Conservation (phyloP, 108 stramenopile species). For the Fistulifera pelliculosa region DNA sequence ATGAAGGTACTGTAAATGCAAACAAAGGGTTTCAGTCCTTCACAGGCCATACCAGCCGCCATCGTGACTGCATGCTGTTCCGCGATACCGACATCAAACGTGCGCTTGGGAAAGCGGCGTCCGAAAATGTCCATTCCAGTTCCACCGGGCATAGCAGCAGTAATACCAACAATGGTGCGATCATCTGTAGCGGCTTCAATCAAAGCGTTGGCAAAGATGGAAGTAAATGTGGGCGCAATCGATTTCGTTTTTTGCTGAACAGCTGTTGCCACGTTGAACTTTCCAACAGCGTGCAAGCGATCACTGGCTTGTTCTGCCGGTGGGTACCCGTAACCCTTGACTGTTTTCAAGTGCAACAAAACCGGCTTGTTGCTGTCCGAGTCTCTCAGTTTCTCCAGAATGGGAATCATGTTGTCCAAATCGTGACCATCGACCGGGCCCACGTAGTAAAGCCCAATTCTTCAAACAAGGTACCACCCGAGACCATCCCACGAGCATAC, state of each 20-base stretch:
- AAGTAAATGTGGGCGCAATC: constrained; percentile 75
- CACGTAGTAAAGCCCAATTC: constrained; percentile 97
- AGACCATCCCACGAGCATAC: constrained; percentile 93
- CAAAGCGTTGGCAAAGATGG: constrained; percentile 89
- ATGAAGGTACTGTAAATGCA: constrained; percentile 96
- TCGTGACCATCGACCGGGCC: constrained; percentile 98
- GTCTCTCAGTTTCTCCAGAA: constrained; percentile 89
- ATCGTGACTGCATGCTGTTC: constrained; percentile 98
- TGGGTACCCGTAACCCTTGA: constrained; percentile 94
- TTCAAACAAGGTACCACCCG: constrained; percentile 94
- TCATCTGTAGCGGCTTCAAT: constrained; percentile 90
- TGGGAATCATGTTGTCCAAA: constrained; percentile 93
- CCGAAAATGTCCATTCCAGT: constrained; percentile 99
- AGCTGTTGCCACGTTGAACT: constrained; percentile 93
- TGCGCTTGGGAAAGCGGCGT: constrained; percentile 90
- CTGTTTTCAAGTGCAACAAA: constrained; percentile 89
- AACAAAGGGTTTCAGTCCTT: constrained; percentile 95
- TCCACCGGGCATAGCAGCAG: constrained; percentile 98
- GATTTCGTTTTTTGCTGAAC: constrained; percentile 80
- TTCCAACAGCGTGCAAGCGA: constrained; percentile 95
- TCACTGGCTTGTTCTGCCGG: constrained; percentile 89
- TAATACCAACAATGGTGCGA: constrained; percentile 88
- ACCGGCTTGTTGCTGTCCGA: constrained; percentile 80
- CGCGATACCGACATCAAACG: constrained; percentile 96
- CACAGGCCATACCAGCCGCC: constrained; percentile 94